phyloP scores from a whole-genome alignment of 129 eudicot species.

The Tagetes erecta region DNA sequence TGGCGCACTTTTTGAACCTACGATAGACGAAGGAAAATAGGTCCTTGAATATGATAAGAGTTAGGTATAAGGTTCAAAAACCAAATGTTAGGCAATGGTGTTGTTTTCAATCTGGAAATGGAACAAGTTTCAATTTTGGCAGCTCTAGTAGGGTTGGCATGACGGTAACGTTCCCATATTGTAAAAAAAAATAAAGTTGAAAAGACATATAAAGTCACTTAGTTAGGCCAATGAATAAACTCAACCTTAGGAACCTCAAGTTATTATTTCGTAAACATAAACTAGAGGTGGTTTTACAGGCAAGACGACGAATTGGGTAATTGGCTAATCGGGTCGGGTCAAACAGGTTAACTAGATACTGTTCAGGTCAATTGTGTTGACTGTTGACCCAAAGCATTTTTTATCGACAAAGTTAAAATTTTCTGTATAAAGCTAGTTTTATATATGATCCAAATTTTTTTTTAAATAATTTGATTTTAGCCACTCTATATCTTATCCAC shows the following conservation, averaged over 20 bases:
- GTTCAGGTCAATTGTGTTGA: neutral
- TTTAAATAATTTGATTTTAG: neutral
- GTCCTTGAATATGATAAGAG: conserved; percentile 15
- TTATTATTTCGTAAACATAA: neutral
- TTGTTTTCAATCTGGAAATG: conserved; percentile 15
- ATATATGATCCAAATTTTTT: neutral
- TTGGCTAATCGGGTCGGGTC: neutral
- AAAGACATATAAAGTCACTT: conserved; percentile 15
- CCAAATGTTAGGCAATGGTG: conserved; percentile 19
- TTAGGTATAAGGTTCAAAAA: conserved; percentile 25
- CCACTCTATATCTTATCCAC: no score
- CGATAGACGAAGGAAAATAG: conserved; percentile 18
- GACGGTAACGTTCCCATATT: neutral
- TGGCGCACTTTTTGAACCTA: neutral
- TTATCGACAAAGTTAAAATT: neutral
- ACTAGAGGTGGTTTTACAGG: neutral
- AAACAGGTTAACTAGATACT: neutral
- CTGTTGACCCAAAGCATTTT: neutral
- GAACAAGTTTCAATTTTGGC: conserved; percentile 9
- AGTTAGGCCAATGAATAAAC: conserved; percentile 12
- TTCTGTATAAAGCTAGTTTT: neutral
- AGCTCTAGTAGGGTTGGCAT: conserved; percentile 17
- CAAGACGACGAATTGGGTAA: neutral
- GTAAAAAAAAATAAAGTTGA: conserved; percentile 14
- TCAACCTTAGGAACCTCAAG: neutral